phyloP scores from a whole-genome alignment of 768 basidiomycete species.

The Dioszegia aurantiaca region DNA sequence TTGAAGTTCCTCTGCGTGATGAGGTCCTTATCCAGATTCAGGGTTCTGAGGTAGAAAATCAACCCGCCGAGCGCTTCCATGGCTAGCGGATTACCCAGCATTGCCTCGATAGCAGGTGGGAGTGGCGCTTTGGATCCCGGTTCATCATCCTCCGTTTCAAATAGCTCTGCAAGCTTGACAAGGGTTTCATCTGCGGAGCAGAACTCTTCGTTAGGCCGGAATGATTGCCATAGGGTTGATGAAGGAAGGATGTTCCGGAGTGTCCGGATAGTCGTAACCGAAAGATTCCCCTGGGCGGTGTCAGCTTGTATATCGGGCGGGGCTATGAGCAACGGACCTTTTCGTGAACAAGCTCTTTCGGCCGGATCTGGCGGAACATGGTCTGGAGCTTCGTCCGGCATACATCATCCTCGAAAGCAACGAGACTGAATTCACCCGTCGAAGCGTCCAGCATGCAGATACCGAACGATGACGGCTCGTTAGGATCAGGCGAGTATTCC shows the following conservation, averaged over 20 bases:
- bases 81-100: conserved; percentile 64
- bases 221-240: conserved; percentile 81
- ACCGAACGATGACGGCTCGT: conserved; percentile 63
- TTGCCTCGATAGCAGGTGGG: conserved; percentile 71
- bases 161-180: conserved; percentile 35
- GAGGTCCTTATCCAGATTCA: conserved; percentile 95
- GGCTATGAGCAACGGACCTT: conserved; percentile 60
- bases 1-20: conserved; percentile 97
- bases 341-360: conserved; percentile 84
- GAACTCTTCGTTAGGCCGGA: conserved; percentile 74
- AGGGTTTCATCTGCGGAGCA: conserved; percentile 55
- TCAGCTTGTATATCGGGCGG: conserved; percentile 7
- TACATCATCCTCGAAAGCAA: conserved; percentile 84
- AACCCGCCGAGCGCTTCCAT: conserved; percentile 85
- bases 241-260: conserved; percentile 76
- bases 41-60: conserved; percentile 85
- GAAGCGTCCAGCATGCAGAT: conserved; percentile 89
- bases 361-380: conserved; percentile 80
- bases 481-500: conserved; percentile 25
- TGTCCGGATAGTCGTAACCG: conserved; percentile 74
- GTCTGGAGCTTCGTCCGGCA: conserved; percentile 92
- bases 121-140: conserved; percentile 55
- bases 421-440: conserved; percentile 90
- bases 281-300: conserved; percentile 70
- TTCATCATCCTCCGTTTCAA: conserved; percentile 30